Base-by-base conservation (phyloP, 1,284 basidiomycete species). In the Moniliella sp. region DNA sequence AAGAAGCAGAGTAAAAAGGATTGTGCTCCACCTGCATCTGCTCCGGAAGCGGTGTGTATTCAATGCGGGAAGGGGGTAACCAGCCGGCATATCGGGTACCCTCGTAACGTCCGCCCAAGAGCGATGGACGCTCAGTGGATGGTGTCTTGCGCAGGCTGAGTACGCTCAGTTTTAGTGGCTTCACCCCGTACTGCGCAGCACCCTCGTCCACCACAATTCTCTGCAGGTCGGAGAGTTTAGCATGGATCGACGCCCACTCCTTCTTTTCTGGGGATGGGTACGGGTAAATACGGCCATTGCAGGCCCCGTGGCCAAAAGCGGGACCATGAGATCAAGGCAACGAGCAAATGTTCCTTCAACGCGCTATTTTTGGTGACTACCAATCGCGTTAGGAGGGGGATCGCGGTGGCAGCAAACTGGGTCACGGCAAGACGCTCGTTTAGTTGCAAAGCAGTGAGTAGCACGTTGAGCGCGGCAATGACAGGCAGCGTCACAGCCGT, bases 271-370 rank as follows among this genome's bases (percentile, higher is more conserved):
- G 12, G 12, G 3, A 15, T 10, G 13, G 16, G n/a, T 16, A 13
- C 28, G 15, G 21, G 19, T n/a, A 23, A n/a, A n/a, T n/a, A n/a
- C n/a, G n/a, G n/a, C n/a, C n/a, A n/a, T n/a, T n/a, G n/a, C n/a
- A n/a, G n/a, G n/a, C n/a, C n/a, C n/a, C 8, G 26, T 15, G 23
- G 23, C 23, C 11, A 21, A 25, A 11, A 32, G 14, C 5, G 21
- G 5, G 8, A 32, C 13, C 3, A 15, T 14, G 13, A 21, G 18
- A 25, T 23, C 18, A 15, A 23, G 21, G 21, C n/a, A 7, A 10
- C 13, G 19, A 32, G 10, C n/a, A 32, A 21, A 12, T 48, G 51
- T 14, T 43, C 38, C 30, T 54, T 54, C 32, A 54, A 34, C 4
- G 38, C 28, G 7, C 28, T 31, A 27, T 35, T 40, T 29, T 48